Percentiles rank a stretch among this genome's conserved stretches.
Evolutionary conservation across 176 grass and related monocot species (phyloP).

Genomic region (Musa troglodytarum): DNA sequence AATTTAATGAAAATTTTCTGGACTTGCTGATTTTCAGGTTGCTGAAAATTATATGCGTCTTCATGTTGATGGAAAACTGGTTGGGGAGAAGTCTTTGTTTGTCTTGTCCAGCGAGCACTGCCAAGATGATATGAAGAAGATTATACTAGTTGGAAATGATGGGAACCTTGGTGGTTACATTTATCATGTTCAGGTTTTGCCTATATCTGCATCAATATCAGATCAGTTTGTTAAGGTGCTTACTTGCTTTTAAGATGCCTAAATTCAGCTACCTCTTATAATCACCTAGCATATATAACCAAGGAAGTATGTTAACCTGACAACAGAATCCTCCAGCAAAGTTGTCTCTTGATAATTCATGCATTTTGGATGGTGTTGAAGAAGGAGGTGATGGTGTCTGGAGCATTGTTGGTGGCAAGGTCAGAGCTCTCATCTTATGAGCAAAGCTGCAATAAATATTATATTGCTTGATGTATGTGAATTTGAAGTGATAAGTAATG

Average conservation of each 20-base stretch:
- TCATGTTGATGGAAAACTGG: constrained; percentile 55
- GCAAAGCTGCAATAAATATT: background rate
- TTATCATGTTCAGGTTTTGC: constrained; percentile 54
- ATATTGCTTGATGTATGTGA: constrained; percentile 3
- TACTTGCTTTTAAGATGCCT: background rate
- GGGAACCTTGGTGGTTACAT: constrained; percentile 58
- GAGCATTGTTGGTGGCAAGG: constrained; percentile 96
- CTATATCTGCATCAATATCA: constrained; percentile 35
- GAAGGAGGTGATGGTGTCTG: constrained; percentile 72
- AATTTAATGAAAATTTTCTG: constrained; percentile 2
- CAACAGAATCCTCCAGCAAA: constrained; percentile 72
- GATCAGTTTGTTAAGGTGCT: constrained; percentile 56
- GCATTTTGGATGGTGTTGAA: constrained; percentile 68
- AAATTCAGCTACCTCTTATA: background rate
- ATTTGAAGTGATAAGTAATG: background rate
- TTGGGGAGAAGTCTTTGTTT: constrained; percentile 34
- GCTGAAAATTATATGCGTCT: constrained; percentile 45
- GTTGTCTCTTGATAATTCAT: constrained; percentile 67
- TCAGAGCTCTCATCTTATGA: constrained; percentile 25
- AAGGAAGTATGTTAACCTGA: background rate
- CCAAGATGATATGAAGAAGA: constrained; percentile 33
- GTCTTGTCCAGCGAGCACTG: constrained; percentile 20
- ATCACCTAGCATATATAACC: background rate
- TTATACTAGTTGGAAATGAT: constrained; percentile 49
- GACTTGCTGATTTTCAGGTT: constrained; percentile 37